phyloP scores from a whole-genome alignment of 2,329 filamentous ascomycete species.

The Pyrenophora teres region DNA sequence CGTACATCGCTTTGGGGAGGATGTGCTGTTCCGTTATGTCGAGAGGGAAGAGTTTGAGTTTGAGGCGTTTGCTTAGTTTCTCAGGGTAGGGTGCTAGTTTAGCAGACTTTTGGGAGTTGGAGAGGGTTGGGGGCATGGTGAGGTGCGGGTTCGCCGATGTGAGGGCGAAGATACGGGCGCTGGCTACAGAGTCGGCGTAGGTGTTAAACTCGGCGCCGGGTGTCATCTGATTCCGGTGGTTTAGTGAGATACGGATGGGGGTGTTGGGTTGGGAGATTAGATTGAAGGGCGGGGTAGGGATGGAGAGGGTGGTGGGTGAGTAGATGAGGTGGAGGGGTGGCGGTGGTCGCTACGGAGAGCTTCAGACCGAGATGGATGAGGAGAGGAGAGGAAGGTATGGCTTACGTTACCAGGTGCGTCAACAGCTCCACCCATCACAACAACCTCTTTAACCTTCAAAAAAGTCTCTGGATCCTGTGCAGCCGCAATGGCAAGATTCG shows the following conservation, averaged over 20 bases:
- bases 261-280: conserved; percentile 48
- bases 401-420: conserved; percentile 74
- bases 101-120: conserved; percentile 42
- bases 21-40: conserved; percentile 54
- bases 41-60: conserved; percentile 54
- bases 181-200: conserved; percentile 72
- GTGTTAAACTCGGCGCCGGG: conserved; percentile 95
- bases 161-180: conserved; percentile 55
- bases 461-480: conserved; percentile 89
- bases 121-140: conserved; percentile 74
- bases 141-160: conserved; percentile 66
- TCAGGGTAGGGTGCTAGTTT: conserved; percentile 48
- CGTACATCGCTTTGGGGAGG: conserved; percentile 49
- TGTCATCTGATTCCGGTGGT: conserved; percentile 57
- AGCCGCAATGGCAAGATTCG: conserved; percentile 89
- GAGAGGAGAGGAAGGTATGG: background rate
- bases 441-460: conserved; percentile 83
- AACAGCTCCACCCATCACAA: conserved; percentile 93
- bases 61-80: conserved; percentile 49
- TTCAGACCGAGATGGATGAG: conserved; percentile 13
- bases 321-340: conserved; percentile 28
- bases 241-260: conserved; percentile 38
- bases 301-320: conserved; percentile 18
- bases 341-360: conserved; percentile 26
- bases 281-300: conserved; percentile 42